Evolutionary conservation across 768 basidiomycete species (phyloP).

Genomic region (Saitozyma sp.): DNA sequence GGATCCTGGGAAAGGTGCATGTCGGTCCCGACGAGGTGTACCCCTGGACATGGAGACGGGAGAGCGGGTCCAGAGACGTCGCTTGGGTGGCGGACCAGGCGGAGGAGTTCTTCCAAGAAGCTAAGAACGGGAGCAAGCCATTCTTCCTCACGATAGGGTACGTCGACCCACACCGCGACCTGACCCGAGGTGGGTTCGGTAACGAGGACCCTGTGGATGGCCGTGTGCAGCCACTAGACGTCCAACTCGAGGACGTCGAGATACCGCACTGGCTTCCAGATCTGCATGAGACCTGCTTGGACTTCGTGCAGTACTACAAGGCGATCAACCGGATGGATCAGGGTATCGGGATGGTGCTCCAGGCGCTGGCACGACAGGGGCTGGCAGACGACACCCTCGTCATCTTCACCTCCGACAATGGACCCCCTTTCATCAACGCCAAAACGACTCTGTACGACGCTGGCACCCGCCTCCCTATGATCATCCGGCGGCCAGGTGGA

Average conservation of each 20-base stretch:
- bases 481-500: conserved; percentile 18
- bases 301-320: conserved; percentile 23
- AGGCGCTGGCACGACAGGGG: conserved; percentile 9
- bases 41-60: conserved; percentile 19
- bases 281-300: conserved; percentile 14
- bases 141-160: conserved; percentile 26
- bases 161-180: conserved; percentile 26
- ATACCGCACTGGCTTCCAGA: conserved; percentile 22
- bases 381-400: conserved; percentile 22
- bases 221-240: no score
- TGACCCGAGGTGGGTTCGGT: conserved; percentile 22
- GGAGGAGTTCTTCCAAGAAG: conserved; percentile 17
- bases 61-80: conserved; percentile 18
- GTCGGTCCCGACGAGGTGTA: conserved; percentile 20
- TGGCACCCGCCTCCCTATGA: conserved; percentile 26
- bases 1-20: conserved; percentile 29
- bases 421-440: conserved; percentile 32
- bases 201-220: conserved; percentile 6
- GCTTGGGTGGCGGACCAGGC: conserved; percentile 20
- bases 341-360: conserved; percentile 24
- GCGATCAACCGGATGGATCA: conserved; percentile 28
- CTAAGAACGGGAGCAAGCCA: conserved; percentile 16
- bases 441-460: conserved; percentile 34
- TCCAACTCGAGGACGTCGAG: conserved; percentile 8
- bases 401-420: conserved; percentile 26